phyloP scores from a whole-genome alignment of 768 basidiomycete species.

The Calocybe indica region DNA sequence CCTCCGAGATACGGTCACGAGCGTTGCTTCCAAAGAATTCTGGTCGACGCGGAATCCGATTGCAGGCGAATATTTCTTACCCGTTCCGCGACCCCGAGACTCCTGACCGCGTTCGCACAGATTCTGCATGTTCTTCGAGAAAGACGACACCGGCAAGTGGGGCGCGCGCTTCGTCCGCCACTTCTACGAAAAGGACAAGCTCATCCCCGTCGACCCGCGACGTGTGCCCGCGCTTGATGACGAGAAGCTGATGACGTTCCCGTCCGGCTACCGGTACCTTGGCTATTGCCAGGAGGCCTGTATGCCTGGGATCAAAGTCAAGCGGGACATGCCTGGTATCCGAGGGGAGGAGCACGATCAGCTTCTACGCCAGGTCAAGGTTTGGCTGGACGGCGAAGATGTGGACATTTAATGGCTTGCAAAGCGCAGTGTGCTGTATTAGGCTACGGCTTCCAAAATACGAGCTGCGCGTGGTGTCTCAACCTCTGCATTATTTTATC shows the following conservation, averaged over 20 bases:
- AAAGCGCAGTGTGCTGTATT: no score
- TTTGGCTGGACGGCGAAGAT: constrained; percentile 13
- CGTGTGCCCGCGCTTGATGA: constrained; percentile 13
- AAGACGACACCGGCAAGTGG: constrained; percentile 8
- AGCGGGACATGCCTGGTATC: constrained; percentile 15
- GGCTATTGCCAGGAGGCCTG: constrained; percentile 16
- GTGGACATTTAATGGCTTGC: constrained; percentile 7
- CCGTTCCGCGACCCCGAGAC: no score
- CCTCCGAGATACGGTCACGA: neutral
- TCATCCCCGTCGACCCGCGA: constrained; percentile 14
- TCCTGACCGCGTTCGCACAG: neutral
- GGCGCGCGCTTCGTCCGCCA: constrained; percentile 16
- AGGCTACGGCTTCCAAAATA: no score
- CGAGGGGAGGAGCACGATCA: constrained; percentile 14
- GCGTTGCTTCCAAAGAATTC: neutral
- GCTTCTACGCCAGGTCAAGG: constrained; percentile 12
- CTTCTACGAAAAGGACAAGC: constrained; percentile 19
- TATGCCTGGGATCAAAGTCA: constrained; percentile 15
- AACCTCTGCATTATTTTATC: no score
- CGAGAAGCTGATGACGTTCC: constrained; percentile 9
- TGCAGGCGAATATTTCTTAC: constrained; percentile 8
- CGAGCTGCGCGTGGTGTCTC: no score
- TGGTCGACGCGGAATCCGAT: constrained; percentile 15
- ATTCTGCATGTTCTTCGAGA: constrained; percentile 17
- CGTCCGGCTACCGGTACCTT: constrained; percentile 13